Conservation (phyloP, 495 filamentous ascomycete species). For the Neurospora pannonica region DNA sequence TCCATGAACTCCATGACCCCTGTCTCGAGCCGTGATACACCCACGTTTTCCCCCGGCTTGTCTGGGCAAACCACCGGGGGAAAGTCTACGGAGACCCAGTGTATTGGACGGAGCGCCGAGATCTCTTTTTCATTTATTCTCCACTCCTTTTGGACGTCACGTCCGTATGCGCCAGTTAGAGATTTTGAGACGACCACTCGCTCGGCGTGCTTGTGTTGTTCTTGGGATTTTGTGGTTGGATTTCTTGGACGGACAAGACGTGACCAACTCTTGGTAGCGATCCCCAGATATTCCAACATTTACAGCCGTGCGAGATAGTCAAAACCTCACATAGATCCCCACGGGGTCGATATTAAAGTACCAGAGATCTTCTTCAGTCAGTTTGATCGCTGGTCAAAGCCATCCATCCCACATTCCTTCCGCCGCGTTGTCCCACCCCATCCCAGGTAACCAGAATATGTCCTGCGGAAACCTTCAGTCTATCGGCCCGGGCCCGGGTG, state of each 20-base stretch:
- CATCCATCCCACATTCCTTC: background rate
- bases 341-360: background rate
- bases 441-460: background rate
- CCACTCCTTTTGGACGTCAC: background rate
- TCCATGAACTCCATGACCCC: background rate
- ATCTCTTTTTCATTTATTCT: background rate
- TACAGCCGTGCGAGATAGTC: background rate
- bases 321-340: background rate
- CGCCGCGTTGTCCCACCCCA: background rate
- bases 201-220: background rate
- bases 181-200: background rate
- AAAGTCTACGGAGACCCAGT: background rate
- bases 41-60: background rate
- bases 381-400: background rate
- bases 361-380: background rate
- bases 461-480: background rate
- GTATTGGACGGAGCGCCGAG: background rate
- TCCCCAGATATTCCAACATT: background rate
- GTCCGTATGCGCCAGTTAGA: background rate
- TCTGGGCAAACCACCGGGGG: background rate
- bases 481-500: background rate
- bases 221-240: background rate
- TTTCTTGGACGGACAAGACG: background rate
- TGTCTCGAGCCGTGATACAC: background rate
- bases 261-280: background rate